These are phyloP conservation scores for Penicillium sp. DNA, from an alignment of 2,329 filamentous ascomycete genomes.

Conservation along the genomic window DNA sequence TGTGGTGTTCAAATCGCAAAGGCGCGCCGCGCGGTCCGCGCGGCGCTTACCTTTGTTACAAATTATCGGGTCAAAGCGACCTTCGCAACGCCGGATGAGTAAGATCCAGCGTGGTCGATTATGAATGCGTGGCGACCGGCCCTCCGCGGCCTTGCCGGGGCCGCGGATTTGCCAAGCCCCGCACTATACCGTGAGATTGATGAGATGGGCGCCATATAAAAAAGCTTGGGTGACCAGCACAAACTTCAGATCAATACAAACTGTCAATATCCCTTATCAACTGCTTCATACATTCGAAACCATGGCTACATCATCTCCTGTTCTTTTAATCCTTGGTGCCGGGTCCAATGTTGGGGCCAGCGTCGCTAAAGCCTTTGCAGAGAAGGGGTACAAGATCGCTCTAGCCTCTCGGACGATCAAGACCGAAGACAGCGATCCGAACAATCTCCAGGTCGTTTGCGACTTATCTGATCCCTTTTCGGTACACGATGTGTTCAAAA, in stretches of 20 bases:
- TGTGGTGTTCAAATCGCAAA: too few species aligned
- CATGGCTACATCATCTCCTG: constrained; percentile 9
- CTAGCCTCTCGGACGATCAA: constrained; percentile 36
- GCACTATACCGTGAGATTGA: too few species aligned
- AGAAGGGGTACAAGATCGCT: constrained; percentile 47
- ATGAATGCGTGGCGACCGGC: too few species aligned
- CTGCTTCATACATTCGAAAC: background rate
- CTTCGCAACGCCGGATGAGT: too few species aligned
- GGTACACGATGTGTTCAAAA: constrained; percentile 40
- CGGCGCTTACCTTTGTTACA: too few species aligned
- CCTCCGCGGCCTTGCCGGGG: too few species aligned
- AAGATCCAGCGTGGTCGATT: too few species aligned
- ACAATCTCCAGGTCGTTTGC: constrained; percentile 8
- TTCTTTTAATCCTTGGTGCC: constrained; percentile 41
- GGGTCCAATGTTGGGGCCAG: constrained; percentile 41
- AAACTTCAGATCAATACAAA: background rate
- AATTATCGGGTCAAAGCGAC: too few species aligned
- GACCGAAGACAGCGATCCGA: constrained; percentile 27
- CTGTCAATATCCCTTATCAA: background rate
- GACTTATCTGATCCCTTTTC: constrained; percentile 39
- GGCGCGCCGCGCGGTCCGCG: too few species aligned
- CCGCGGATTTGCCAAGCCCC: too few species aligned
- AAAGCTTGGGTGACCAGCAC: too few species aligned
- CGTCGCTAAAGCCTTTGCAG: constrained; percentile 40
- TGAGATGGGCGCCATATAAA: too few species aligned